Evolutionary conservation across 2,329 filamentous ascomycete species (phyloP).

Genomic region (Sclerotinia subarctica): DNA sequence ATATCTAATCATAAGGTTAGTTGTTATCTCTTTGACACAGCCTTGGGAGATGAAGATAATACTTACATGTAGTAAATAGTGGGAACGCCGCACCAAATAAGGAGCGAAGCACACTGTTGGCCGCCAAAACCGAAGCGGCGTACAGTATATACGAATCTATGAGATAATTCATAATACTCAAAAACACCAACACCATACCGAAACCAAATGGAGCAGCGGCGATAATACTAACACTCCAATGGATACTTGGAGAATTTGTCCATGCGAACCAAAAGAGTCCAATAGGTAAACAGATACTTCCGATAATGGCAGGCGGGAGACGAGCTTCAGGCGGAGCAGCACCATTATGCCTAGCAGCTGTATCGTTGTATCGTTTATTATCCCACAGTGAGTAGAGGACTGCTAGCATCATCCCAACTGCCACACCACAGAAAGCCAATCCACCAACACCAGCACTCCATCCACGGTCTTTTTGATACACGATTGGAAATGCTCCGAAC

Average conservation of each 20-base stretch:
- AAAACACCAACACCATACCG: conserved; percentile 60
- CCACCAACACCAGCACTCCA: conserved; percentile 59
- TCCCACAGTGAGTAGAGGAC: conserved; percentile 53
- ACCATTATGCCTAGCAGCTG: conserved; percentile 41
- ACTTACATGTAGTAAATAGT: conserved; percentile 57
- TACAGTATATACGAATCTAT: conserved; percentile 69
- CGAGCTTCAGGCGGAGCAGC: conserved; percentile 64
- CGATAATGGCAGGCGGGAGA: conserved; percentile 59
- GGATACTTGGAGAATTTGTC: conserved; percentile 55
- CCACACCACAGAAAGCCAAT: conserved; percentile 65
- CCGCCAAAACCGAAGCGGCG: conserved; percentile 71
- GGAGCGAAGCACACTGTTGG: conserved; percentile 68
- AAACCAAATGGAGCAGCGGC: conserved; percentile 42
- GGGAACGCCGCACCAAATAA: conserved; percentile 69
- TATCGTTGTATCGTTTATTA: conserved; percentile 52
- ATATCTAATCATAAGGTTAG: conserved; percentile 20
- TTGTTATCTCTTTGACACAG: neutral
- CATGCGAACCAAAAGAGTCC: conserved; percentile 68
- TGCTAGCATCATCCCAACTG: conserved; percentile 61
- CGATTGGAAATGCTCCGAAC: conserved; percentile 61
- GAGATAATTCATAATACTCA: conserved; percentile 63
- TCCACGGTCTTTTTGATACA: conserved; percentile 58
- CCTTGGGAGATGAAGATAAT: neutral
- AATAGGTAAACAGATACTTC: conserved; percentile 58
- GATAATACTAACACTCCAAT: conserved; percentile 53